These are phyloP conservation scores for Ceratobasidium sp. DNA, from an alignment of 1,284 basidiomycete species.

Conservation along the genomic window DNA sequence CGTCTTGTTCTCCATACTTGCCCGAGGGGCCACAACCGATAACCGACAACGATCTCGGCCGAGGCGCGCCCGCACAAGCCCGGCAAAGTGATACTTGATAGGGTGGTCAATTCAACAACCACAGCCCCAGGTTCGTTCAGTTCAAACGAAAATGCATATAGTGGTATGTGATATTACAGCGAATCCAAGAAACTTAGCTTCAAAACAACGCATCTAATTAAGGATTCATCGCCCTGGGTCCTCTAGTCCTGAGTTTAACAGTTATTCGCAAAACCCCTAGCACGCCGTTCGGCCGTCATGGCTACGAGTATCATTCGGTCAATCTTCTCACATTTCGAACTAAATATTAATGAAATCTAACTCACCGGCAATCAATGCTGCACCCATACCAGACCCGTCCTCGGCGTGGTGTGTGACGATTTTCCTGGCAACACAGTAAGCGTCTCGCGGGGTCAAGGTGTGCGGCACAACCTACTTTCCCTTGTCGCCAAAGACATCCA, in stretches of 20 bases:
- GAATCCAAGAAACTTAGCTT: not conserved
- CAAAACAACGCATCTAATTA: too few species aligned
- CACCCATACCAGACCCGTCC: slow-evolving; percentile 95
- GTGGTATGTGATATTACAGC: not conserved
- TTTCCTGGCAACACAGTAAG: slow-evolving; percentile 61
- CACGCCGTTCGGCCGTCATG: slow-evolving; percentile 41
- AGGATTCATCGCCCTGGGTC: too few species aligned
- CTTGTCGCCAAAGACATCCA: slow-evolving; percentile 94
- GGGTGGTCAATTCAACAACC: too few species aligned
- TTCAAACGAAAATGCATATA: slow-evolving; percentile 13
- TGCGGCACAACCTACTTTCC: slow-evolving; percentile 66
- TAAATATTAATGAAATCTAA: slow-evolving; percentile 44
- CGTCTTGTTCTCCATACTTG: not conserved
- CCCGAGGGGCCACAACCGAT: not conserved
- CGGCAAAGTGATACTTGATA: too few species aligned
- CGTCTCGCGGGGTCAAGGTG: slow-evolving; percentile 26
- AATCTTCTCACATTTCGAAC: not conserved
- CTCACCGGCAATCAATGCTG: slow-evolving; percentile 92
- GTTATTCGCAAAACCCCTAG: slow-evolving; percentile 27
- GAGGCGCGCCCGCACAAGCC: not conserved
- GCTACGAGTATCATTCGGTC: not conserved
- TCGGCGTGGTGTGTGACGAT: slow-evolving; percentile 92
- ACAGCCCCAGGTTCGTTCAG: too few species aligned
- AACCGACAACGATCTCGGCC: not conserved
- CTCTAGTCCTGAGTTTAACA: not conserved